These are phyloP conservation scores for Stagonosporopsis vannaccii DNA, from an alignment of 2,329 filamentous ascomycete genomes.

Conservation along the genomic window DNA sequence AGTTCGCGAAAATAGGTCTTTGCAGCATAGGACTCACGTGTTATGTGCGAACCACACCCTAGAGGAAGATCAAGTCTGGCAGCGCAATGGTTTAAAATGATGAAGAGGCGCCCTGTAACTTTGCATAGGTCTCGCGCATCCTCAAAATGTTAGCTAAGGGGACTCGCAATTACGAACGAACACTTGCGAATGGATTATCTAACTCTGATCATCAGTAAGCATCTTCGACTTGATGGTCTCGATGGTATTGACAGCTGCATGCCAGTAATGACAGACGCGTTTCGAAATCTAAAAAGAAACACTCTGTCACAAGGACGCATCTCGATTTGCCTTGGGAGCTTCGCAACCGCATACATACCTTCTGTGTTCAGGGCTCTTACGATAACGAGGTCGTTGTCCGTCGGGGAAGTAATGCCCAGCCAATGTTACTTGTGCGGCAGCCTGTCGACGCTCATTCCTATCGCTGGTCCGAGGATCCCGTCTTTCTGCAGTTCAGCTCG, in stretches of 20 bases:
- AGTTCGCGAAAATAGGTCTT: conserved; percentile 17
- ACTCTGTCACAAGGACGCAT: conserved; percentile 10
- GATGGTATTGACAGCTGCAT: neutral
- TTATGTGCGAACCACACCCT: neutral
- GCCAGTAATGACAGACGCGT: neutral
- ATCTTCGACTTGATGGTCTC: neutral
- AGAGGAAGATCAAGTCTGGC: neutral
- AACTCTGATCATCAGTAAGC: conserved; percentile 1
- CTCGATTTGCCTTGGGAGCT: conserved; percentile 29
- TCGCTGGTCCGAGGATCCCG: conserved; percentile 29
- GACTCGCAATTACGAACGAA: neutral
- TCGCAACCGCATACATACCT: conserved; percentile 28
- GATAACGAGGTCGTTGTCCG: conserved; percentile 34
- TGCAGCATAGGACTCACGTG: conserved; percentile 19
- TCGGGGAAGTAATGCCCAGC: neutral
- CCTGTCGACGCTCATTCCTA: conserved; percentile 20
- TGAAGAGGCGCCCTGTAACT: neutral
- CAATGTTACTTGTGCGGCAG: conserved; percentile 25
- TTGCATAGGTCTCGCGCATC: neutral
- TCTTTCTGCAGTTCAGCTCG: conserved; percentile 4
- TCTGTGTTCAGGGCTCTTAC: conserved; percentile 24
- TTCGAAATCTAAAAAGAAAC: neutral
- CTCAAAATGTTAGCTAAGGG: neutral
- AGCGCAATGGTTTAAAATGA: neutral
- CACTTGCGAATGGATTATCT: neutral